Evolutionary conservation across 495 filamentous ascomycete genomes (phyloP), one percentile per base, ranked within the genome.

Genomic region (Trichoderma erinaceum): DNA sequence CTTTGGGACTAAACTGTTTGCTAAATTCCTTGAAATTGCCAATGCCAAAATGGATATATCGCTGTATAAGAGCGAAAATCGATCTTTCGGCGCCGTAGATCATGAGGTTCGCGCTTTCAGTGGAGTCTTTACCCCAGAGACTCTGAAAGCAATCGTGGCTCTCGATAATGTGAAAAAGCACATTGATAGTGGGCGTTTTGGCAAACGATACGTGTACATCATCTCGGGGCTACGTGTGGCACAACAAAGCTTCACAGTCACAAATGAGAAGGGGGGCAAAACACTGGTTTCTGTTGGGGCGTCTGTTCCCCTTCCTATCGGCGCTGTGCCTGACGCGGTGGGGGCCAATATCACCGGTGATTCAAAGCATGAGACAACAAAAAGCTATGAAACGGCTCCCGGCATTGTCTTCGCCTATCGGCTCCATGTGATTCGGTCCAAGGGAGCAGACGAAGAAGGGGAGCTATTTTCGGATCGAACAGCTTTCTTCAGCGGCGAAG

Each of bases 391-490:
- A 21, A 68, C 69, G 18, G 69, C 69, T 2, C 69, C 69, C 4
- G 69, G 66, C 13, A 68, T 70, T 41, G 69, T 70, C 11, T 70
- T 68, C 41, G 69, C 69, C 4, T 70, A 70, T 38, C 66, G 35
- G 50, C 25, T 68, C 1, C 66, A 70, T 43, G 69, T 64, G 5
- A 70, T 70, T 52, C 65, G 69, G 4, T 4, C 11, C 12, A 41
- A 65, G 7, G 46, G 27, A 0, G 8, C 4, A 15, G 56, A 21
- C 13, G 56, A 27, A 13, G 56, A 63, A 35, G 56, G 15, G 11
- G 56, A 25, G 56, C n/a, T 63, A 7, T 63, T 63, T 63, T 63
- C 56, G 4, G 12, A 25, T 23, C 7, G 56, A 35, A 63, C 56
- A 21, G 56, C 56, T 3, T 63, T 63, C 21, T 13, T 63, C 12